Conservation (phyloP, 108 stramenopile genomes). For the Pseudonitzschia pungens region DNA sequence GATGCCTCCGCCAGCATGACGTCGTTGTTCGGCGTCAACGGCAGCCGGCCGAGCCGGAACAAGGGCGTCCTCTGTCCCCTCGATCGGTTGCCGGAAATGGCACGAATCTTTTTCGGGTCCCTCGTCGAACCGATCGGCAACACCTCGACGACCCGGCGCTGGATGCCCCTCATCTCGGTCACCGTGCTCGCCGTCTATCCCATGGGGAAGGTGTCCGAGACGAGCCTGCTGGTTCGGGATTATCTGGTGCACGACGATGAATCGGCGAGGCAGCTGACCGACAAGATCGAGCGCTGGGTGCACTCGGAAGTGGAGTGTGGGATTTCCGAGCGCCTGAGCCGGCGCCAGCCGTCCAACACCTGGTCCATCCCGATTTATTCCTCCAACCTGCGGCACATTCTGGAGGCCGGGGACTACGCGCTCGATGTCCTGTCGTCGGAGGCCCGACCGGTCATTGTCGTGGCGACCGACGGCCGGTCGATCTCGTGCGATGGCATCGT, state of each 20-base stretch:
- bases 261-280: constrained; percentile 48
- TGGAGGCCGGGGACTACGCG: constrained; percentile 75
- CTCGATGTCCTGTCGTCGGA: constrained; percentile 63
- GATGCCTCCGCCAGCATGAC: constrained; percentile 82
- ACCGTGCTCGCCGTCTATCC: constrained; percentile 81
- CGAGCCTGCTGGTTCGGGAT: constrained; percentile 70
- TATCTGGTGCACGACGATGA: constrained; percentile 58
- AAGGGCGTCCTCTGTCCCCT: constrained; percentile 48
- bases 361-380: constrained; percentile 45
- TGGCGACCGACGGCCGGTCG: constrained; percentile 72
- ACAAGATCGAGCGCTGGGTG: constrained; percentile 67
- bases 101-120: constrained; percentile 57
- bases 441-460: constrained; percentile 63
- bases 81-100: constrained; percentile 66
- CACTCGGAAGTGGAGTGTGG: constrained; percentile 62
- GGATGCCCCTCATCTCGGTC: constrained; percentile 65
- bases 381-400: constrained; percentile 64
- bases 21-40: constrained; percentile 50
- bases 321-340: constrained; percentile 60
- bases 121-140: constrained; percentile 58
- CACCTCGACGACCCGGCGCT: constrained; percentile 25
- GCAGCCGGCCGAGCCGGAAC: constrained; percentile 8
- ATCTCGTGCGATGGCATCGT: constrained; percentile 65
- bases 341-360: constrained; percentile 27
- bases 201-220: constrained; percentile 46